Evolutionary conservation across 2,329 filamentous ascomycete genomes (phyloP).

Genomic region (Venturiaceae sp.): DNA sequence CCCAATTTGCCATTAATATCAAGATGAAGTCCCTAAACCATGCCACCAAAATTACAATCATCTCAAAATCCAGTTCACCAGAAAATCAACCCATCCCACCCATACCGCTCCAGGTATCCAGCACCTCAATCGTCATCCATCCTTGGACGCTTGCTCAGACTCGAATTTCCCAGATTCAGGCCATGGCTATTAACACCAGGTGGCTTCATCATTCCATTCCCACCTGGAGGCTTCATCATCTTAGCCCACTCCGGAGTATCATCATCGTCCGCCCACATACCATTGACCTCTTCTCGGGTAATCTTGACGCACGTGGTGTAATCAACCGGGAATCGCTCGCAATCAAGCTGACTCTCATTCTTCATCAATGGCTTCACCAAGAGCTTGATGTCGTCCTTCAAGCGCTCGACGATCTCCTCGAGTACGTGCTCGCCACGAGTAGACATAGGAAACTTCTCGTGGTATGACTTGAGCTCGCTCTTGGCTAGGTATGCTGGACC

Average conservation of each 20-base stretch:
- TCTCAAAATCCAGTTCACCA: no score
- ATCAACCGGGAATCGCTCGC: slow-evolving; percentile 22
- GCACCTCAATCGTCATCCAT: not conserved
- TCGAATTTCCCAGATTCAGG: not conserved
- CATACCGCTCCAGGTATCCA: not conserved
- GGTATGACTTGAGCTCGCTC: slow-evolving; percentile 26
- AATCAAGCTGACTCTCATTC: slow-evolving; percentile 29
- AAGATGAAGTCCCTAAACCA: not conserved
- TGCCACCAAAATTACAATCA: no score
- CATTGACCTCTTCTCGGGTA: slow-evolving; percentile 10
- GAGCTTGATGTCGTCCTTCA: slow-evolving; percentile 29
- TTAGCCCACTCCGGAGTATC: not conserved
- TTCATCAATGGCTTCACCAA: slow-evolving; percentile 25
- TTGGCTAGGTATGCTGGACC: slow-evolving; percentile 35
- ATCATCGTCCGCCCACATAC: not conserved
- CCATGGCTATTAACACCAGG: not conserved
- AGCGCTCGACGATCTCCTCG: slow-evolving; percentile 27
- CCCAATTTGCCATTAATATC: not conserved
- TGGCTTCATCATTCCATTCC: not conserved
- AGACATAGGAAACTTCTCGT: slow-evolving; percentile 32
- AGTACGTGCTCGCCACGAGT: slow-evolving; percentile 32
- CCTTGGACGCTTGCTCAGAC: not conserved
- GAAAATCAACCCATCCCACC: no score
- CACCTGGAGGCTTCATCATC: not conserved
- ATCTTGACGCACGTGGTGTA: slow-evolving; percentile 38